Evolutionary conservation across 2,329 filamentous ascomycete genomes (phyloP), one percentile per base, ranked within the genome.

Genomic region (Davidsoniella eucalypti): DNA sequence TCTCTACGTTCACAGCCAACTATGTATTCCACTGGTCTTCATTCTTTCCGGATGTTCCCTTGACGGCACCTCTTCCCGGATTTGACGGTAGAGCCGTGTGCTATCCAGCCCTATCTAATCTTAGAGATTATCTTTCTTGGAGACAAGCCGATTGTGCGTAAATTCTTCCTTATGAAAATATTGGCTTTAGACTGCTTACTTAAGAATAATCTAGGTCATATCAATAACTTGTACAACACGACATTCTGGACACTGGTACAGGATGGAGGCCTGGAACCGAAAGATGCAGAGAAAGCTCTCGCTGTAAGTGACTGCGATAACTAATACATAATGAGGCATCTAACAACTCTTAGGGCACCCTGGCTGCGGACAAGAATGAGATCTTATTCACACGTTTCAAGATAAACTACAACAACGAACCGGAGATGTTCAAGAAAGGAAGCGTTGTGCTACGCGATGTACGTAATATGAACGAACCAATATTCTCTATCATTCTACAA

Each of bases 181-280:
- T 3, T 18, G 18, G 18, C 18, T 25, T 5, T 16, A 9, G 40
- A 5, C 17, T 40, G 14, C 26, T 18, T 25, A 40, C 14, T 14
- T 6, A 5, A n/a, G 5, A 40, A 23, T 2, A 9, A 21, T 25
- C 37, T 37, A 90, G 85, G 85, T 56, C 92, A 98, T 62, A 94
- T 98, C 58, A 98, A 98, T 64, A 98, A 98, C 60, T 75, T 98
- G 4, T 98, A 95, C 65, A 98, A 98, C 63, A 98, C 92, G 0
- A 86, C 87, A 0, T 96, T 96, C 63, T 98, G 92, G 92, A 72
- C 82, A 1, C 69, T 98, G 58, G 82, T 96, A 18, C 78, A 86
- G 55, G 69, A 78, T 44, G 88, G 85, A 2, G 84, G 82, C 0
- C 74, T 92, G 68, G 80, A 76, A 48, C 75, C 78, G 26, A 82